A percentile compares a stretch with the other conserved stretches of the same genome.
Conservation (phyloP, 2,329 filamentous ascomycete species). For the Grosmannia penicillata region DNA sequence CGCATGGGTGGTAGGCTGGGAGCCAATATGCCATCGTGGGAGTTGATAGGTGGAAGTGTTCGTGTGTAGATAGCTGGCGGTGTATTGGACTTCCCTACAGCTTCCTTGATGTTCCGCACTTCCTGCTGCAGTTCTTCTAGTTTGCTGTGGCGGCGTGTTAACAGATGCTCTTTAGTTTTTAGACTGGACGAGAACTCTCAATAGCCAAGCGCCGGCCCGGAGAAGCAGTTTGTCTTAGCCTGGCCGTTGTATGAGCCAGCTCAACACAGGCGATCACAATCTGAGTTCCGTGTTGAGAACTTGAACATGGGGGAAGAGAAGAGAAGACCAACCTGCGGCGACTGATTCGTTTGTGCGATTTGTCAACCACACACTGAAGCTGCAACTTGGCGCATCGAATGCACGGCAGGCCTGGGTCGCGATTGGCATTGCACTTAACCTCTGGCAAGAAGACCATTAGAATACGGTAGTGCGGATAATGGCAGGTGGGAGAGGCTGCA, state of each 20-base stretch:
- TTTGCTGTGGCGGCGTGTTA: conserved; percentile 26
- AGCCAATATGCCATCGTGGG: conserved; percentile 9
- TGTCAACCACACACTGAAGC: conserved; percentile 11
- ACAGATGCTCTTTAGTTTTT: too few relatives aligned
- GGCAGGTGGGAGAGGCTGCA: too few relatives aligned
- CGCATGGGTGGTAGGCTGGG: conserved; percentile 9
- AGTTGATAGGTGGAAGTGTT: conserved; percentile 9
- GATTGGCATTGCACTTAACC: conserved; percentile 12
- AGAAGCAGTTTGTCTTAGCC: neutral
- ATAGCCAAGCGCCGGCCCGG: neutral
- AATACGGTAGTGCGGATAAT: too few relatives aligned
- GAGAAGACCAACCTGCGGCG: conserved; percentile 9
- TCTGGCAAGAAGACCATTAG: conserved; percentile 3
- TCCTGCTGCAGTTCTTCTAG: conserved; percentile 39
- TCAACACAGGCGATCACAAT: too few relatives aligned
- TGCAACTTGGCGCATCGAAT: conserved; percentile 11
- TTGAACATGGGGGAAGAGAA: neutral
- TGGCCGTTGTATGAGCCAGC: too few relatives aligned
- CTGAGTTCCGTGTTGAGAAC: too few relatives aligned
- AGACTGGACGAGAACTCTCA: neutral
- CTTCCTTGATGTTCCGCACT: conserved; percentile 38
- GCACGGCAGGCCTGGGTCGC: conserved; percentile 9
- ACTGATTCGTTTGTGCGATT: conserved; percentile 11
- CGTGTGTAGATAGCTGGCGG: conserved; percentile 9
- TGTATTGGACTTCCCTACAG: conserved; percentile 20